Evolutionary conservation across 305 asterid species (phyloP).

Genomic region (Salvia sclarea): DNA sequence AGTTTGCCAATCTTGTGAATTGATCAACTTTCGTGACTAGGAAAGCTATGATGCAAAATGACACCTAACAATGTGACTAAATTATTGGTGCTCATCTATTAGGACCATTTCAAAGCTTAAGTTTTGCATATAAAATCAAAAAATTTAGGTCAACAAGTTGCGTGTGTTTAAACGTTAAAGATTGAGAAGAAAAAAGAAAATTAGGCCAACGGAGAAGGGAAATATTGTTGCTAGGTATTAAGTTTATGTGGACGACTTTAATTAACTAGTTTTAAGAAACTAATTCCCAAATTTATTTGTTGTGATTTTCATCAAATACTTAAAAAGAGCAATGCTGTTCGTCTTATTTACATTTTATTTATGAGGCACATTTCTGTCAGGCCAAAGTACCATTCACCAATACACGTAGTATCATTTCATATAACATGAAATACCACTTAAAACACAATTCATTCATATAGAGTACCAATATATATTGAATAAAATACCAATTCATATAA

Average conservation of each 20-base stretch:
- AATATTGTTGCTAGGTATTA: background rate
- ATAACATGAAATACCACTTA: no score
- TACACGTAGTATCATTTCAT: no score
- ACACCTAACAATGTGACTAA: slow-evolving; percentile 28
- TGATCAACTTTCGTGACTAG: slow-evolving; percentile 26
- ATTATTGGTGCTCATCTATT: background rate
- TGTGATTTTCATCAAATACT: background rate
- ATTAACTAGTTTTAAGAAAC: background rate
- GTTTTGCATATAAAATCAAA: background rate
- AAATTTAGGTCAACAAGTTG: background rate
- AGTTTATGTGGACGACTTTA: background rate
- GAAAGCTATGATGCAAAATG: slow-evolving; percentile 21
- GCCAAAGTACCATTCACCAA: no score
- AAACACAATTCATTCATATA: no score
- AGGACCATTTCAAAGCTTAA: slow-evolving; percentile 4
- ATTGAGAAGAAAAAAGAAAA: background rate
- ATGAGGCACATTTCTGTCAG: no score
- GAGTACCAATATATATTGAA: no score
- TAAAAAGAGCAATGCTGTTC: background rate
- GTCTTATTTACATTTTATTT: background rate
- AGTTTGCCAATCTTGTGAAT: slow-evolving; percentile 8
- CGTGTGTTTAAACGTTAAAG: background rate
- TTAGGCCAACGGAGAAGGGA: background rate
- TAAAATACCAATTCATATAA: no score
- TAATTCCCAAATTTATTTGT: background rate